A percentile compares a stretch with the other conserved stretches of the same genome.
Conservation (phyloP, 805 yeast species). For the Candida hispaniensis region DNA sequence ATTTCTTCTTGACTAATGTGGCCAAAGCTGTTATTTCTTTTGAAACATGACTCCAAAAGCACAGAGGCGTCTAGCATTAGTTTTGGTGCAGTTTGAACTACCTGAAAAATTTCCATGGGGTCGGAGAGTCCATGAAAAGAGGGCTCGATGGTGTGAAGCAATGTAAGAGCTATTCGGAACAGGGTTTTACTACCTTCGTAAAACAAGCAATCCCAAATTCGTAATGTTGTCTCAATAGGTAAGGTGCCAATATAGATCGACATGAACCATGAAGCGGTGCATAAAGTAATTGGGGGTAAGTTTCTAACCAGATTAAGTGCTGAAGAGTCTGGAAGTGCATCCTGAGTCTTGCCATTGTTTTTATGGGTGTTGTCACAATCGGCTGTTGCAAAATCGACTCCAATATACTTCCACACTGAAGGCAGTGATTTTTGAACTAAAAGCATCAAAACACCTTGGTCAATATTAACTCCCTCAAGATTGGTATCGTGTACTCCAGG, state of each 20-base stretch:
- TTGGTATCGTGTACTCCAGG: constrained; percentile 88
- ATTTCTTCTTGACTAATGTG: constrained; percentile 76
- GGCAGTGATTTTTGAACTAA: constrained; percentile 80
- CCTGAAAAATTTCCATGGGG: constrained; percentile 66
- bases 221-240: constrained; percentile 76
- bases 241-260: constrained; percentile 84
- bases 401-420: constrained; percentile 54
- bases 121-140: constrained; percentile 36
- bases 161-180: constrained; percentile 70
- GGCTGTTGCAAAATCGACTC: constrained; percentile 34
- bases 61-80: constrained; percentile 33
- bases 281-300: constrained; percentile 82
- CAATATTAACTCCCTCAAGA: constrained; percentile 88
- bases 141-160: constrained; percentile 66
- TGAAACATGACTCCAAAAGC: constrained; percentile 22
- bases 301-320: constrained; percentile 41
- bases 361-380: constrained; percentile 28
- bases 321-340: constrained; percentile 1
- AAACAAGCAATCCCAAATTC: constrained; percentile 93
- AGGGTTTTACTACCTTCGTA: constrained; percentile 83
- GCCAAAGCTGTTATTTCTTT: constrained; percentile 37
- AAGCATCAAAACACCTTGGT: constrained; percentile 87
- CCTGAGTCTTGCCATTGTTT: background rate
- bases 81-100: constrained; percentile 75
- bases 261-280: constrained; percentile 98